Evolutionary conservation across 164 flowering plant species (phyloP), one percentile per base, ranked within the genome.

Genomic region (Tetracentron sinense): DNA sequence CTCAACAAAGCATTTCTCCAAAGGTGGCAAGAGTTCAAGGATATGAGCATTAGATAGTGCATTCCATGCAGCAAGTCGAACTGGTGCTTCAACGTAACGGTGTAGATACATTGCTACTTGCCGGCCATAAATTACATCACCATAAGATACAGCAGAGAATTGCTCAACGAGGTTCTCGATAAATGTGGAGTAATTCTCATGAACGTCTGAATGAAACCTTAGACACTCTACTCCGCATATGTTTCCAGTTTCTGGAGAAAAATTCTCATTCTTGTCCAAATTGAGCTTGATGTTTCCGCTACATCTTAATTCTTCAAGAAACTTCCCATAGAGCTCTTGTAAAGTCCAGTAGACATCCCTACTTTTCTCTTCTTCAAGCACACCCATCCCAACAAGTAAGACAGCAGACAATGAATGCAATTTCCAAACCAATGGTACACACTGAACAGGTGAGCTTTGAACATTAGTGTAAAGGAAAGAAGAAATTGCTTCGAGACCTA

Each of bases 61-160:
- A 65, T 87, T 95, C 97, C 94, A 92, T 42, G 91, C 71, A 64
- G 94, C 83, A 72, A 92, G 83, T 49, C 97, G 78, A 1, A 83
- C 79, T 51, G 90, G 72, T 65, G 77, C 67, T 71, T 92, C 99
- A 65, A 83, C 86, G 52, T 72, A 58, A 21, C 81, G 78, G 62
- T 84, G 89, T 23, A 95, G 71, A 77, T 92, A 95, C 20, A 89
- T 38, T n/a, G 89, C 82, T 70, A 92, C 75, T 82, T 95, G 97
- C 38, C 97, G 84, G 22, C 94, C 96, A 78, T 77, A 95, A 51
- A 84, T 26, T 66, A 77, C 20, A 78, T 95, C 90, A 61, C 99
- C 97, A 82, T 88, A 95, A 14, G 99, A 95, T 55, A 76, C 67
- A 49, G 97, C 88, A 79, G 87, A 78, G 71, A 82, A 92, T 60